These are phyloP conservation scores for Ceratocystis eucalypticola DNA, from an alignment of 2,329 filamentous ascomycete species.

Conservation along the genomic window DNA sequence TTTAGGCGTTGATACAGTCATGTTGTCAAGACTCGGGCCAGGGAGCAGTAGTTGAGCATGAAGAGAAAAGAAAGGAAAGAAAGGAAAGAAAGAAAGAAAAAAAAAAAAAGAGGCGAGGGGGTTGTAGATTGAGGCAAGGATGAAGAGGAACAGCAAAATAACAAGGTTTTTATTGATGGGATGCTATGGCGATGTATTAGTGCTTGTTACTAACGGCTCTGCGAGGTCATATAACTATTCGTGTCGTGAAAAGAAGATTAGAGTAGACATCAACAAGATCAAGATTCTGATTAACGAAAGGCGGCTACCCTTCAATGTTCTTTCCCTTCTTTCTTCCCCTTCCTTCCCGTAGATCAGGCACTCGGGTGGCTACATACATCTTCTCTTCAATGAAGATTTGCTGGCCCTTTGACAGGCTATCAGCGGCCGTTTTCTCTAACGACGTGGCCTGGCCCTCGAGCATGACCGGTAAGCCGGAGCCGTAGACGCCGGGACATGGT, in stretches of 20 bases:
- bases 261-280: too few species aligned
- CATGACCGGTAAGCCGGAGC: neutral
- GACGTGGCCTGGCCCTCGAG: too few species aligned
- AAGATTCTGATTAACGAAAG: neutral
- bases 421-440: too few species aligned
- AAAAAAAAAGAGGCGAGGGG: too few species aligned
- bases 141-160: too few species aligned
- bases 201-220: too few species aligned
- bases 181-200: too few species aligned
- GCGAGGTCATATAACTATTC: too few species aligned
- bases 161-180: too few species aligned
- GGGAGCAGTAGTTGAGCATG: neutral
- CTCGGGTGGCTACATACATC: neutral
- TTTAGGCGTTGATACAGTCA: neutral
- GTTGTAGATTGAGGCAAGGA: too few species aligned
- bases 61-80: neutral
- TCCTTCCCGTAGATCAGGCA: constrained; percentile 6
- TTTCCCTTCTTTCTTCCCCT: neutral
- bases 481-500: neutral
- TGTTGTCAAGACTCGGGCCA: neutral
- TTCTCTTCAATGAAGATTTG: neutral
- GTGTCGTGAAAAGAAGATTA: too few species aligned
- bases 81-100: neutral
- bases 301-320: neutral
- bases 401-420: neutral